Percentiles rank a stretch among this genome's conserved stretches.
These are phyloP conservation scores for Amanita molliuscula DNA, from an alignment of 768 basidiomycete species.

Conservation along the genomic window DNA sequence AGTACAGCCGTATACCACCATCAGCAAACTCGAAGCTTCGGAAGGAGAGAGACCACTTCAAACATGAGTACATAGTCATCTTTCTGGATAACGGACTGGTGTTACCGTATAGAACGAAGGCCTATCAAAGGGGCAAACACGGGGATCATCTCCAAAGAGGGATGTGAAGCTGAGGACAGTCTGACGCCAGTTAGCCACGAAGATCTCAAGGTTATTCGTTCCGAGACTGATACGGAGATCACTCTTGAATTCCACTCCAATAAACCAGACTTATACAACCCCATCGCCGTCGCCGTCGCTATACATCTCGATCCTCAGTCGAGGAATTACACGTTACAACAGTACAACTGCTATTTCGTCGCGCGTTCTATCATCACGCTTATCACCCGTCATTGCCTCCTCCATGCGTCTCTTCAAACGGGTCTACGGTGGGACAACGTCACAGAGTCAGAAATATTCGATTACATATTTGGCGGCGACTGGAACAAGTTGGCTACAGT, in stretches of 20 bases:
- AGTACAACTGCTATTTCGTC: slow-evolving; percentile 2
- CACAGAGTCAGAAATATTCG: not conserved
- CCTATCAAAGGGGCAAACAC: not conserved
- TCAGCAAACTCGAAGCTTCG: slow-evolving; percentile 1
- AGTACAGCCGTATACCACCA: not conserved
- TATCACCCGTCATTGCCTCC: not conserved
- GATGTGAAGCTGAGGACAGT: slow-evolving; percentile 2
- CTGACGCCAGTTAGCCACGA: not conserved
- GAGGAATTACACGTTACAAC: not conserved
- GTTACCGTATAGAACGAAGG: not conserved
- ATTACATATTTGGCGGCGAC: not conserved
- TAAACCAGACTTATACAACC: slow-evolving; percentile 1
- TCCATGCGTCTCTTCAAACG: not conserved
- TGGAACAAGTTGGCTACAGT: not conserved
- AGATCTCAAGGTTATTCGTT: not conserved
- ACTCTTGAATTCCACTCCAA: not conserved
- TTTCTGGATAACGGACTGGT: not conserved
- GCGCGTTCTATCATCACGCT: slow-evolving; percentile 1
- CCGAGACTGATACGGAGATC: not conserved
- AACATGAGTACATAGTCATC: slow-evolving; percentile 1
- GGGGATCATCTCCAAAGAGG: not conserved
- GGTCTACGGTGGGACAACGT: not conserved
- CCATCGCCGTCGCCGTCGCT: not conserved
- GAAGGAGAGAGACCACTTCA: slow-evolving; percentile 3
- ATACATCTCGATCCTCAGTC: not conserved